Percentiles rank a stretch among this genome's conserved stretches.
Conservation (phyloP, 306 rosid species). For the Sicyos edulis region DNA sequence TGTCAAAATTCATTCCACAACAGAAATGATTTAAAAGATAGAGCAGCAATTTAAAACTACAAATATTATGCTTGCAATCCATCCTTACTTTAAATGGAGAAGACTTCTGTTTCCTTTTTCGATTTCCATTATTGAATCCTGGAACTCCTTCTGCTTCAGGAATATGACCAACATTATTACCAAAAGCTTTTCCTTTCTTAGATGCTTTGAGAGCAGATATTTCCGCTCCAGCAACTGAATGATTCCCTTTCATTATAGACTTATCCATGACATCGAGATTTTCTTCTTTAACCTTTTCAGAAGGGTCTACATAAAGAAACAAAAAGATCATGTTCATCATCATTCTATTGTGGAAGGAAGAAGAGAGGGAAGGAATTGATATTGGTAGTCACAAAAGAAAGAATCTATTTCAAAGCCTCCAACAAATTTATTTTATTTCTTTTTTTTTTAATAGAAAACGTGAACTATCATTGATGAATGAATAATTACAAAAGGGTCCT, state of each 20-base stretch:
- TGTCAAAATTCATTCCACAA: slow-evolving; percentile 27
- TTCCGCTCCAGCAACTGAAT: slow-evolving; percentile 35
- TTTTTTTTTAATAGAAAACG: too few relatives aligned
- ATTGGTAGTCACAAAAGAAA: background rate
- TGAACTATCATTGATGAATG: too few relatives aligned
- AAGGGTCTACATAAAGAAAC: slow-evolving; percentile 46
- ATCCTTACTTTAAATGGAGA: slow-evolving; percentile 45
- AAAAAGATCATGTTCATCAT: slow-evolving; percentile 20
- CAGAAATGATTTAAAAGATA: slow-evolving; percentile 16
- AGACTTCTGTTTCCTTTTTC: slow-evolving; percentile 55
- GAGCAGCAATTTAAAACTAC: background rate
- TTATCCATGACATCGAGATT: slow-evolving; percentile 32
- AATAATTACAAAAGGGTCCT: too few relatives aligned
- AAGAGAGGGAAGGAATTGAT: background rate
- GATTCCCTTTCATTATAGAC: slow-evolving; percentile 44
- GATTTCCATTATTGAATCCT: slow-evolving; percentile 38
- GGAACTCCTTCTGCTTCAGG: slow-evolving; percentile 37
- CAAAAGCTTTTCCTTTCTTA: slow-evolving; percentile 34
- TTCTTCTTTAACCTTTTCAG: slow-evolving; percentile 47
- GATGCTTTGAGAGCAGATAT: slow-evolving; percentile 31
- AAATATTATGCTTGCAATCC: slow-evolving; percentile 2
- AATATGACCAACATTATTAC: slow-evolving; percentile 33
- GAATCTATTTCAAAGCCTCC: background rate
- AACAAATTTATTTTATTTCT: background rate
- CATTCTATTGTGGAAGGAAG: slow-evolving; percentile 3